Evolutionary conservation across 2,329 filamentous ascomycete genomes (phyloP).

Genomic region (Botrytis galanthina): DNA sequence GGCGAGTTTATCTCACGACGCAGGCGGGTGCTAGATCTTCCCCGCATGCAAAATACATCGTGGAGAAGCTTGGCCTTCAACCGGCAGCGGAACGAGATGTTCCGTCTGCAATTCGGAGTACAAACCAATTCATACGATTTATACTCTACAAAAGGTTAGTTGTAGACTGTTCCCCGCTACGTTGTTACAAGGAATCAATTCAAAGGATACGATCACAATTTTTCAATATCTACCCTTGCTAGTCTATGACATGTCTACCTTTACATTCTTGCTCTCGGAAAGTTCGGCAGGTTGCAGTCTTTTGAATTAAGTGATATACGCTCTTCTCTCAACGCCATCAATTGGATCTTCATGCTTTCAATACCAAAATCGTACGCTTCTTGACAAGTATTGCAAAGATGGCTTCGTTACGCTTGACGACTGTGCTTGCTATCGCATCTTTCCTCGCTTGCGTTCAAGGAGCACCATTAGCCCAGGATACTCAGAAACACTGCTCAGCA

Average conservation of each 20-base stretch:
- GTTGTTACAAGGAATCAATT: neutral
- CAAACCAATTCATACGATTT: neutral
- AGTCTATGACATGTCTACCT: no score
- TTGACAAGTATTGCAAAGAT: neutral
- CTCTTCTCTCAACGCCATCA: no score
- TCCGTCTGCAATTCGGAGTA: conserved; percentile 35
- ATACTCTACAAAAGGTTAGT: neutral
- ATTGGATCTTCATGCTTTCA: no score
- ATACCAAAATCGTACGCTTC: neutral
- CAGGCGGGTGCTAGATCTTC: conserved; percentile 10
- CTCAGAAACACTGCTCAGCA: conserved; percentile 27
- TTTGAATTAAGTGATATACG: neutral
- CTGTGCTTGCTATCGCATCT: neutral
- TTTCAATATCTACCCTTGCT: neutral
- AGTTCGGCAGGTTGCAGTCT: neutral
- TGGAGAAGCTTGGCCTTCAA: conserved; percentile 1
- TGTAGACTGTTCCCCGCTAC: neutral
- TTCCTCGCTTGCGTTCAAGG: conserved; percentile 6
- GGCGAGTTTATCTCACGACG: neutral
- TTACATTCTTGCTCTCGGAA: neutral
- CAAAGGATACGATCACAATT: neutral
- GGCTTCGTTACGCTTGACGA: neutral
- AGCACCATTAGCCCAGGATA: neutral
- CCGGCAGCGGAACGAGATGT: conserved; percentile 16
- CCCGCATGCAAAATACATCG: conserved; percentile 15